Evolutionary conservation across 495 filamentous ascomycete species (phyloP), one percentile per base, ranked within the genome.

Genomic region (Aspergillus conjunctus): DNA sequence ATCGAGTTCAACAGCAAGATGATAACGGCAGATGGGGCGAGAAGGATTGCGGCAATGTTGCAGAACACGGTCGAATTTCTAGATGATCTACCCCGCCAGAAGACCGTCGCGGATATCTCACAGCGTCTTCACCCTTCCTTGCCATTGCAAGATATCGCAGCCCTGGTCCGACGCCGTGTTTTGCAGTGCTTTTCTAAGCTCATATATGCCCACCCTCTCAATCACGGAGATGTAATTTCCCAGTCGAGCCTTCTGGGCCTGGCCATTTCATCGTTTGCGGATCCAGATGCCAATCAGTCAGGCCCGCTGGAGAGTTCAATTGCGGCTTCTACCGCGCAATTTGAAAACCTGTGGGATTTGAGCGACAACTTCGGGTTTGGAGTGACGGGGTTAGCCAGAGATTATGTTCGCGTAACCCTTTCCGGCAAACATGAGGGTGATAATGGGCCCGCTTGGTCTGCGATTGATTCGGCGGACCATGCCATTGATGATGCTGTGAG

Each of bases 311-410:
- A 94, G 68, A 89, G 91, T 18, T 92, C 92, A 1, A 98, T 99
- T 66, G 93, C 93, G 4, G 93, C 85, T 60, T 89, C 93, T n/a
- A 88, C 91, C 4, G 91, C 89, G 0, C 89, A 85, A 31, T 97
- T 98, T 67, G 94, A 99, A 60, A 90, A 82, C 3, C 82, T 99
- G 20, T 99, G 94, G 94, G 94, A 98, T 56, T 82, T 95, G 41
- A 91, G 87, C 14, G 94, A 99, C 69, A 98, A 97, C 70, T 91
- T 87, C 61, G 94, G 91, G 1, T 98, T 95, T 74, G 94, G 94
- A 1, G 86, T 98, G 17, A 94, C 91, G 14, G 90, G 93, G 18
- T 79, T 97, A 33, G 85, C 96, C 6, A 79, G 86, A 26, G 90
- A 91, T 2, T 91, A 94, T 70, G 84, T 88, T 56, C 77, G 90